These are phyloP conservation scores for Penicillium mononematosum DNA, from an alignment of 495 filamentous ascomycete genomes.

Conservation along the genomic window DNA sequence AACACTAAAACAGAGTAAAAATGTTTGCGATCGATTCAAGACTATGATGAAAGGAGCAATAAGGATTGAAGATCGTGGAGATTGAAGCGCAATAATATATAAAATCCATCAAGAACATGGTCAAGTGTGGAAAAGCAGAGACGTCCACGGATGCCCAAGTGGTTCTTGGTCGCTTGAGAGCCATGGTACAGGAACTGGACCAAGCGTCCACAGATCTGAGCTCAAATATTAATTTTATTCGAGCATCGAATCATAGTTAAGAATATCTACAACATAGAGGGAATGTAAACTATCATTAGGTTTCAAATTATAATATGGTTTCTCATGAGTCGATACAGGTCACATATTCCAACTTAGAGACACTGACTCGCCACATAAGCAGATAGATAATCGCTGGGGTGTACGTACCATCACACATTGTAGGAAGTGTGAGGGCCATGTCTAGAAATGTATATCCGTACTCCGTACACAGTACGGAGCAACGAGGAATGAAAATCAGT, in stretches of 20 bases:
- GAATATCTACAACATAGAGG: no score
- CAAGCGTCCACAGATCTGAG: background rate
- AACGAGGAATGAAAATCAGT: conserved; percentile 33
- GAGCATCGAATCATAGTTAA: background rate
- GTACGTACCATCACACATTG: background rate
- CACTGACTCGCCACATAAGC: background rate
- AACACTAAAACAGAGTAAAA: background rate
- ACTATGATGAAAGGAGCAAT: background rate
- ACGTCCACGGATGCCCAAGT: background rate
- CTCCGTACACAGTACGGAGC: conserved; percentile 6
- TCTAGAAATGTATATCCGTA: background rate
- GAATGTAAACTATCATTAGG: background rate
- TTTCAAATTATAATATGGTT: background rate
- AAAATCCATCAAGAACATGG: background rate
- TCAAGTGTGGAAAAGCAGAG: background rate
- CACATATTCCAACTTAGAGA: background rate
- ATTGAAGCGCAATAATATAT: background rate
- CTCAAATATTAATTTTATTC: background rate
- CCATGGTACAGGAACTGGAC: conserved; percentile 11
- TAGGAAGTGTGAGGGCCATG: background rate
- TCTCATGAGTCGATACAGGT: background rate
- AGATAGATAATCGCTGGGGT: background rate
- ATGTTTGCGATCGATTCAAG: background rate
- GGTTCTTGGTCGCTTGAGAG: conserved; percentile 13
- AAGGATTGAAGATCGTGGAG: conserved; percentile 5